Evolutionary conservation across 768 basidiomycete species (phyloP).

Genomic region (Lactarius tabidus): DNA sequence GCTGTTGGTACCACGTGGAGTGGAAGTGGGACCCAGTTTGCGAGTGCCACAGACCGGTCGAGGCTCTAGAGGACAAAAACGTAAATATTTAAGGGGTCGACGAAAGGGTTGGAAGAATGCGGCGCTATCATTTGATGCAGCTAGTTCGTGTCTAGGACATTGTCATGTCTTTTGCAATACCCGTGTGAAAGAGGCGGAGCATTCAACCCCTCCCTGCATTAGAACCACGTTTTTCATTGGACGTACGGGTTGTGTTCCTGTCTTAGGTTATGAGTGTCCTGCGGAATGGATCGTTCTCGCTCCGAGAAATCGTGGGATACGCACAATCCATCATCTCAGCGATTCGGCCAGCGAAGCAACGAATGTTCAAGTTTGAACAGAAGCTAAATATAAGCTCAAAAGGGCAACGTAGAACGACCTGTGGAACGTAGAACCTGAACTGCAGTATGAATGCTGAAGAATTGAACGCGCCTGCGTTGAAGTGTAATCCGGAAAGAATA

Average conservation of each 20-base stretch:
- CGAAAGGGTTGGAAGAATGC: constrained; percentile 11
- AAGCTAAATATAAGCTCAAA: background rate
- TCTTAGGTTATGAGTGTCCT: background rate
- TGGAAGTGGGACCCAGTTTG: background rate
- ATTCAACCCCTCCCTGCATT: background rate
- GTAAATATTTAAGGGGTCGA: background rate
- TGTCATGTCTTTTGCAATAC: background rate
- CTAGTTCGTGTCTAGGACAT: background rate
- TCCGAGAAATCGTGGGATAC: background rate
- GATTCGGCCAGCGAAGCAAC: background rate
- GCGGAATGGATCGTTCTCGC: background rate
- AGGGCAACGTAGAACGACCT: background rate
- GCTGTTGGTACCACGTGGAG: background rate
- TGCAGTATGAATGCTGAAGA: background rate
- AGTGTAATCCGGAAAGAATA: background rate
- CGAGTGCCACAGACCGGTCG: background rate
- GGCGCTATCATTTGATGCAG: background rate
- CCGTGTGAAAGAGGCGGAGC: constrained; percentile 1
- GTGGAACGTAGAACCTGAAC: background rate
- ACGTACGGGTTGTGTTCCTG: background rate
- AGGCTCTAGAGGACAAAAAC: background rate
- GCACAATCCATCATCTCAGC: background rate
- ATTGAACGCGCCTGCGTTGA: background rate
- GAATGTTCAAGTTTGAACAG: background rate
- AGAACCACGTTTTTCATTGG: background rate